phyloP scores from a whole-genome alignment of 495 filamentous ascomycete genomes.

The Tuber borchii region DNA sequence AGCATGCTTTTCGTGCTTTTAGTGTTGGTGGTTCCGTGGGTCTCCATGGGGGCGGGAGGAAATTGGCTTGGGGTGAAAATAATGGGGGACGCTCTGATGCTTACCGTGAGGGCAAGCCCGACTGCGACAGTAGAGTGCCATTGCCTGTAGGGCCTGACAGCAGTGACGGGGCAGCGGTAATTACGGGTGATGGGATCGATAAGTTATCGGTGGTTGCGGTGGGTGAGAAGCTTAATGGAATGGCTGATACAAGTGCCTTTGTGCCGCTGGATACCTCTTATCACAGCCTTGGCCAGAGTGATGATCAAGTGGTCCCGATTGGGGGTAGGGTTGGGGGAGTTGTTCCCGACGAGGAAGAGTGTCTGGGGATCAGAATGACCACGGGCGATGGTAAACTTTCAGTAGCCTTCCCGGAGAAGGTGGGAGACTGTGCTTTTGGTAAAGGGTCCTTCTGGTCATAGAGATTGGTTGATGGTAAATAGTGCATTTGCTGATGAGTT shows the following conservation, averaged over 20 bases:
- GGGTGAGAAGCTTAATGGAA: not conserved
- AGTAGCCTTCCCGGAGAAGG: conserved; percentile 30
- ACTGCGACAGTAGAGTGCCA: not conserved
- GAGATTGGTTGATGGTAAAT: not conserved
- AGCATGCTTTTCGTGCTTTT: not conserved
- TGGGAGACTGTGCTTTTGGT: conserved; percentile 28
- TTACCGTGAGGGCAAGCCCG: not conserved
- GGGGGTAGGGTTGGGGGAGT: conserved; percentile 19
- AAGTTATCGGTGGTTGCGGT: not conserved
- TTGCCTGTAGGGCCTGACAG: not conserved
- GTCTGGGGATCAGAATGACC: conserved; percentile 19
- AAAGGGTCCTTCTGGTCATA: not conserved
- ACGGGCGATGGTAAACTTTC: conserved; percentile 29
- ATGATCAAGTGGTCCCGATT: conserved; percentile 12
- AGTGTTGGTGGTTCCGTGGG: not conserved
- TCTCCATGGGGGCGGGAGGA: not conserved
- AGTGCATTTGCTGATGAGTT: conserved; percentile 6
- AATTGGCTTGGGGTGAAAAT: not conserved
- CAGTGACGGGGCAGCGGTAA: not conserved
- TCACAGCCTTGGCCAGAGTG: not conserved
- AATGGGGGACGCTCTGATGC: not conserved
- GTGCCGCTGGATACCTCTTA: not conserved
- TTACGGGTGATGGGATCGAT: not conserved
- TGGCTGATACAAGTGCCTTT: not conserved
- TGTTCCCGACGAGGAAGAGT: not conserved